Percentiles rank a stretch among this genome's conserved stretches.
Conservation (phyloP, 163 green algal genomes). For the Scenedesmus sp. region DNA sequence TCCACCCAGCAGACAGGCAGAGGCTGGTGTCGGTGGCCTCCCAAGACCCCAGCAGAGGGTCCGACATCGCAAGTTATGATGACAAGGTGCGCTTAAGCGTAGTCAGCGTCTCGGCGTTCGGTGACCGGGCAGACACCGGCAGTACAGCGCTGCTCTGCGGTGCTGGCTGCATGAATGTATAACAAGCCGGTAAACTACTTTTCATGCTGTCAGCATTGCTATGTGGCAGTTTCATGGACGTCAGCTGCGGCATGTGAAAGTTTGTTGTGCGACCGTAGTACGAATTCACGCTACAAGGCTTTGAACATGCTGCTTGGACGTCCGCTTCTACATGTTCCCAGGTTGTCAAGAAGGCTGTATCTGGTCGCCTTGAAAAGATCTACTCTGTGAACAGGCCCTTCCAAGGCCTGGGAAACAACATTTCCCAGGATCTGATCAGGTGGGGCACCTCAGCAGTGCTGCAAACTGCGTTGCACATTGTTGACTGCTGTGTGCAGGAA, state of each 20-base stretch:
- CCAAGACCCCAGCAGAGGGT: background rate
- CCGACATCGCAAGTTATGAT: background rate
- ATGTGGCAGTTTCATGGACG: background rate
- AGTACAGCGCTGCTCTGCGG: background rate
- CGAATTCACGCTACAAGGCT: background rate
- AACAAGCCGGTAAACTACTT: no score
- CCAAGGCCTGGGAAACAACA: background rate
- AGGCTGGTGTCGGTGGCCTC: background rate
- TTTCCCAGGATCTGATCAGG: background rate
- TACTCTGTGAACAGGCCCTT: background rate
- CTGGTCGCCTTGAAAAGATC: background rate
- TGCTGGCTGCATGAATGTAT: slow-evolving; percentile 10
- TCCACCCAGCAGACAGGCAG: background rate
- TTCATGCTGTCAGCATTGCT: no score
- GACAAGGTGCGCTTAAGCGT: background rate
- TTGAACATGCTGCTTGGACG: background rate
- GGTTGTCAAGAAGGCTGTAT: background rate
- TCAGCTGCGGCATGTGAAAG: background rate
- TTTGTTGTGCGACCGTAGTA: background rate
- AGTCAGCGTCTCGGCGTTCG: background rate
- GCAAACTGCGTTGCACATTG: no score
- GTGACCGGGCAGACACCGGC: background rate
- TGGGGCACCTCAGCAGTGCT: no score
- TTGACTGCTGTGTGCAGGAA: no score
- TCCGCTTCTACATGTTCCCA: background rate